Percentiles rank a stretch among this genome's conserved stretches.
Conservation (phyloP, 140 eudicot genomes). For the Ambrosia hybrid region DNA sequence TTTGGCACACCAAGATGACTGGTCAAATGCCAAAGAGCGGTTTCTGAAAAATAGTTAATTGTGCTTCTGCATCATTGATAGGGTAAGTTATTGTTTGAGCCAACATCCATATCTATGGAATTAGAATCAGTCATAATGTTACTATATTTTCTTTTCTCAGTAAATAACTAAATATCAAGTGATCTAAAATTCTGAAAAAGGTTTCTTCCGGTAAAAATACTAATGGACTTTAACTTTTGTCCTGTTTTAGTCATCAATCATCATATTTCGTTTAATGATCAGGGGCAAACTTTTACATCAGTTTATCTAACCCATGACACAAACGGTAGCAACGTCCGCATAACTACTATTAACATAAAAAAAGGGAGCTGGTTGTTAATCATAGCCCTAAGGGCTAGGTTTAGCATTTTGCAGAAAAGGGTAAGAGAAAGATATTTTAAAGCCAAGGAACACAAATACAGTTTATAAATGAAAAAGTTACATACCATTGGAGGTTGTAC, state of each 20-base stretch:
- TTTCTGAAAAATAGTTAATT: background rate
- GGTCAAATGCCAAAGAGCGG: background rate
- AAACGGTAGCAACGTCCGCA: background rate
- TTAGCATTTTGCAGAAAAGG: background rate
- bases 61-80: background rate
- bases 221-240: background rate
- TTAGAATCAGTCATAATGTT: background rate
- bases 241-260: background rate
- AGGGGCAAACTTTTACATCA: background rate
- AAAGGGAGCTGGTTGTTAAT: background rate
- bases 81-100: no score
- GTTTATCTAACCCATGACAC: background rate
- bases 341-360: background rate
- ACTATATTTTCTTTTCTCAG: background rate
- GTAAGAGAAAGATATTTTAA: background rate
- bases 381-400: background rate
- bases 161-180: background rate
- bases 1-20: background rate
- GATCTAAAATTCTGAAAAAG: background rate
- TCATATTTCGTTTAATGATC: background rate
- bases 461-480: background rate
- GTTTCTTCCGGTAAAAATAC: background rate
- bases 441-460: background rate
- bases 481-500: conserved; percentile 99
- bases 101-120: conserved; percentile 5